phyloP scores from a whole-genome alignment of 345 rosid species.

The Linum lewisii region DNA sequence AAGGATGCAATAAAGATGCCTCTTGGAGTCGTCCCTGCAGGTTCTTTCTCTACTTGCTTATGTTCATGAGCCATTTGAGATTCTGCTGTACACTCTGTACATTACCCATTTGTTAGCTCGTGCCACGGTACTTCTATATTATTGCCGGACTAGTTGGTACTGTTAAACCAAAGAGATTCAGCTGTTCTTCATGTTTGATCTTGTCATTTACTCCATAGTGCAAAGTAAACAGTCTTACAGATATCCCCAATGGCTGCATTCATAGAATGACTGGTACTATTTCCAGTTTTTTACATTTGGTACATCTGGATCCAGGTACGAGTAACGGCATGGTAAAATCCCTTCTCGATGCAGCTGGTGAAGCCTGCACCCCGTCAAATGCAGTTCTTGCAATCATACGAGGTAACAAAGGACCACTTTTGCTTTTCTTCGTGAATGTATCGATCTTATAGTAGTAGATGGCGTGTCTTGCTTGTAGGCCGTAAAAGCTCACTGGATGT shows the following conservation, averaged over 20 bases:
- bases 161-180: no score
- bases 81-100: no score
- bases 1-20: conserved; percentile 63
- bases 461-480: conserved; percentile 36
- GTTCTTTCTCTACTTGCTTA: conserved; percentile 21
- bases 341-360: conserved; percentile 61
- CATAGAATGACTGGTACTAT: not conserved
- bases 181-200: no score
- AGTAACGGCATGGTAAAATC: conserved; percentile 95
- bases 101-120: not conserved
- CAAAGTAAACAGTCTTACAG: not conserved
- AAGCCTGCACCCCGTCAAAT: conserved; percentile 50
- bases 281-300: not conserved
- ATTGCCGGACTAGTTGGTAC: no score
- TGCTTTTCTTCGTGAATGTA: conserved; percentile 1
- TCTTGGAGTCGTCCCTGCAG: conserved; percentile 84
- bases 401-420: conserved; percentile 35
- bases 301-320: conserved; percentile 50
- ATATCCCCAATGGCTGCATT: not conserved
- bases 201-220: no score
- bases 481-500: conserved; percentile 67
- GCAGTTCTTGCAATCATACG: conserved; percentile 71
- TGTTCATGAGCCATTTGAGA: not conserved
- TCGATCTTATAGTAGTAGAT: conserved; percentile 1
- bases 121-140: not conserved